Base-by-base conservation (phyloP, 345 rosid species). In the Excoecaria cochinchinensis region DNA sequence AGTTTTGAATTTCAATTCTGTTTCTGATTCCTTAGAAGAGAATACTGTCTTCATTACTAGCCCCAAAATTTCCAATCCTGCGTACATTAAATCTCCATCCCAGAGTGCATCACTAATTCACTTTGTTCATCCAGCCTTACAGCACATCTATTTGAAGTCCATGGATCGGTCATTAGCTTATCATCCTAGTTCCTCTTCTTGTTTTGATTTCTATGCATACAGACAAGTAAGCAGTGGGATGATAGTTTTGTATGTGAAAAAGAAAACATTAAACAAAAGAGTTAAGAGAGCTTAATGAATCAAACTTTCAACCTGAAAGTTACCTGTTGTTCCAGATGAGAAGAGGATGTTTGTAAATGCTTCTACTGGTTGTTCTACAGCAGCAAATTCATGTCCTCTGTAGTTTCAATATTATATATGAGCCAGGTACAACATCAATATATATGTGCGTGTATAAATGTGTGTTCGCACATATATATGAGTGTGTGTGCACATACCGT, bases 291-390 rank as follows among this genome's bases (percentile, higher is more conserved):
- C 8, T 40, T 24, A 50, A 60, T 57, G 67, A 59, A 66, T 44
- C 58, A 3, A 70, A 71, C 10, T 47, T 38, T 53, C 17, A 57
- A 76, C 64, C 68, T 51, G 50, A 15, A 69, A 78, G 75, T 74
- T 84, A 95, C 99, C 99, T 81, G 99, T 95, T 71, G 99, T 95
- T 78, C 99, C 99, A 74, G 99, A 95, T 70, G 99, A 95, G 82
- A 95, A 93, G 77, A 95, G 98, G 39, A 95, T 86, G 81, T 95
- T 95, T 76, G 94, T 89, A 81, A 75, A 87, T 60, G 92, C 94
- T 80, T 89, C 99, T 4, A 90, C 81, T 1, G 98, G 90, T 77
- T 81, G 86, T 72, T 95, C 96, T 15, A 90, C 92, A 19, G 92
- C 91, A 80, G 78, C 68, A 87, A 88, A 93, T 77, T 88, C 92